Base-by-base conservation (phyloP, 1,284 basidiomycete genomes). In the Ustilago xerochloae region DNA sequence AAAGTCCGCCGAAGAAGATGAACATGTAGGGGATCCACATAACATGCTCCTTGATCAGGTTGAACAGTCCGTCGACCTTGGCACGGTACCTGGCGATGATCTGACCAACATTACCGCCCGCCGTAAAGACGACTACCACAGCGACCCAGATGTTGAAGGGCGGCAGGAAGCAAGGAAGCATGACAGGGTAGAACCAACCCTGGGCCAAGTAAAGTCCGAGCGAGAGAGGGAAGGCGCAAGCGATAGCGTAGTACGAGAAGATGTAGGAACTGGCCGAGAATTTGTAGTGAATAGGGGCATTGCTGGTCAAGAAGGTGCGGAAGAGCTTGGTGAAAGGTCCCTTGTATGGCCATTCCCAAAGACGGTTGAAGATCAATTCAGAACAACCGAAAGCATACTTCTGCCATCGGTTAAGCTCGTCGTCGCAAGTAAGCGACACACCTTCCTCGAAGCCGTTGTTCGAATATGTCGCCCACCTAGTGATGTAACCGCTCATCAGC, bases 381-480 rank as follows among this genome's bases (percentile, higher is more conserved):
- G 81, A 91, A 52, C 85, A 73, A 9, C 92, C 92, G 81, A 91
- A 93, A 0, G 91, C 88, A 78, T 93, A 94, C 81, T 94, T 94
- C 74, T 93, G 91, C 92, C 92, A 94, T 3, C 92, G 85, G 72
- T 93, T 93, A 3, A 92, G 85, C 80, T 92, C 91, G 78, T 93
- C 92, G 47, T 92, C 91, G 63, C 89, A 6, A 12, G 86, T 86
- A 10, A 94, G 86, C 0, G 90, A 92, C n/a, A 94, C 93, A 75
- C 93, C 93, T 79, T 94, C 93, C 84, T 92, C 90, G 86, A 93
- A 94, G 0, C 88, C 91, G 36, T 91, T 89, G 43, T 91, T 88
- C 0, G 89, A 90, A 83, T 94, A 94, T 0, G 91, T 91, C 7
- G 92, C 90, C 92, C 92, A 94, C 54, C 92, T 90, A 62, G 93